phyloP scores from a whole-genome alignment of 2,329 filamentous ascomycete species.

The Zasmidium cellare region DNA sequence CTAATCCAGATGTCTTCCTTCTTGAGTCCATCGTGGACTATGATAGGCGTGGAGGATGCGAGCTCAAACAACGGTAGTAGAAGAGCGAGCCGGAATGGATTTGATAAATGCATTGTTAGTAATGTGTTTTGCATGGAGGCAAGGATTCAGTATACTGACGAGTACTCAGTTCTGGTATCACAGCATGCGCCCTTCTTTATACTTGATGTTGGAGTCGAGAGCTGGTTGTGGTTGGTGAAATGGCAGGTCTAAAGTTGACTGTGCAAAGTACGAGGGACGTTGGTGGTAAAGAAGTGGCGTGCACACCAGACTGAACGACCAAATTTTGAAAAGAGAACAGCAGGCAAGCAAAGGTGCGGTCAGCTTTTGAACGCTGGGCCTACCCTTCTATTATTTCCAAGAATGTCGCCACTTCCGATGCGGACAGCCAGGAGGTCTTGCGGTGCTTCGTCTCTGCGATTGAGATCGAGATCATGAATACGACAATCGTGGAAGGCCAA shows the following conservation, averaged over 20 bases:
- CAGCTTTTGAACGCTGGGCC: background rate
- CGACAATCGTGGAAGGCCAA: background rate
- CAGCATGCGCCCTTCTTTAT: background rate
- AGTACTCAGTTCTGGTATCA: background rate
- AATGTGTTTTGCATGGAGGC: background rate
- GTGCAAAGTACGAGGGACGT: background rate
- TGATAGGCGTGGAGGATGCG: constrained; percentile 5
- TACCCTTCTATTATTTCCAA: background rate
- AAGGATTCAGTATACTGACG: constrained; percentile 1
- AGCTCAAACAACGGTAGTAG: background rate
- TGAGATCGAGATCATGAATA: background rate
- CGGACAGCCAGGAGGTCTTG: background rate
- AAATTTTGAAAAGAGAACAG: background rate
- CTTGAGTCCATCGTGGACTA: background rate
- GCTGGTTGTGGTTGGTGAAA: background rate
- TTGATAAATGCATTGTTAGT: constrained; percentile 5
- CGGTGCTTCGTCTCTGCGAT: background rate
- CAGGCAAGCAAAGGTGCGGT: background rate
- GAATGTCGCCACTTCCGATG: background rate
- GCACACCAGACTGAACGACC: background rate
- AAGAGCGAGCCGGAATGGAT: background rate
- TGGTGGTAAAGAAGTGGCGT: background rate
- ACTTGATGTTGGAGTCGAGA: background rate
- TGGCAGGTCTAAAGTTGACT: background rate
- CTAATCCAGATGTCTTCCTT: constrained; percentile 13